Percentiles rank a stretch among this genome's conserved stretches.
Conservation (phyloP, 345 rosid genomes). For the Boechera stricta region DNA sequence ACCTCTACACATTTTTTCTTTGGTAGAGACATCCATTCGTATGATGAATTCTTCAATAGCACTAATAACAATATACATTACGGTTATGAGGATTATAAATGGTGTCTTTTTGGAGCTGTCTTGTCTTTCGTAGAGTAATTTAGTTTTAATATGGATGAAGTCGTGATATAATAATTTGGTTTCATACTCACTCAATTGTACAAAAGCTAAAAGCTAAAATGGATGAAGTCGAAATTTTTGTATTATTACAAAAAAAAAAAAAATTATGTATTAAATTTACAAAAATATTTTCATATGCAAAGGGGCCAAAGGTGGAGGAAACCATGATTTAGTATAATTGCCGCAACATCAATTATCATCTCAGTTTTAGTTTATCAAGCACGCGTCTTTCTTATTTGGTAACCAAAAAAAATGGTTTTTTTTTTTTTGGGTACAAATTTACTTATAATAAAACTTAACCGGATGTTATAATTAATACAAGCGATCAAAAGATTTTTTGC, state of each 20-base stretch:
- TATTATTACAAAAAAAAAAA: background rate
- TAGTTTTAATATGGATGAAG: background rate
- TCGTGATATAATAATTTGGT: background rate
- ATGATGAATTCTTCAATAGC: background rate
- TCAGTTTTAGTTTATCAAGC: background rate
- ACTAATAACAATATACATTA: too few species aligned
- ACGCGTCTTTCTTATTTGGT: background rate
- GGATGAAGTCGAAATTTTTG: background rate
- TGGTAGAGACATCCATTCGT: background rate
- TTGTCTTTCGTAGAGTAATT: background rate
- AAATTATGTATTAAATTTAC: too few species aligned
- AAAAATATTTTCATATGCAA: background rate
- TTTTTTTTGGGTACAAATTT: background rate
- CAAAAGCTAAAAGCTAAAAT: background rate
- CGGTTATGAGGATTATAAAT: too few species aligned
- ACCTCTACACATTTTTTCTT: background rate
- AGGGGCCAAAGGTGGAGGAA: background rate
- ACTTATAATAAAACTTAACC: too few species aligned
- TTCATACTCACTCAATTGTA: background rate
- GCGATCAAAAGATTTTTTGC: too few species aligned
- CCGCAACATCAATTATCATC: background rate
- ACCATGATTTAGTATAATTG: slow-evolving; percentile 3
- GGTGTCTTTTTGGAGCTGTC: background rate
- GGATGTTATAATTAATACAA: too few species aligned
- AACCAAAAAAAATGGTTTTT: background rate